Conservation (phyloP, 192 early-diverging fungal genomes). For the Gaertneriomyces semiglobifer region DNA sequence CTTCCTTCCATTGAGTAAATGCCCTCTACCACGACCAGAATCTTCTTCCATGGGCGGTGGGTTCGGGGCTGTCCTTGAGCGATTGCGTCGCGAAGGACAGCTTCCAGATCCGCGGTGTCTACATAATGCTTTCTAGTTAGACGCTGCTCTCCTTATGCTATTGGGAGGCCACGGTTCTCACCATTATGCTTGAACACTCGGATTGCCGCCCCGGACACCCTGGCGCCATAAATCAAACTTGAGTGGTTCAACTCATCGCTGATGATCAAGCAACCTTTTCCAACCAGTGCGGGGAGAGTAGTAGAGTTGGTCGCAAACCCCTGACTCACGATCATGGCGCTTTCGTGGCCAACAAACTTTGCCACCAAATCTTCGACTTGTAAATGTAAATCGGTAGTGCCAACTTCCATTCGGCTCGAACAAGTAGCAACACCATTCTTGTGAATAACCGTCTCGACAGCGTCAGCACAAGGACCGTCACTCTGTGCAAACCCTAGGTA, state of each 20-base stretch:
- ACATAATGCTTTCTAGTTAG: not conserved
- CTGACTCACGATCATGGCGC: conserved; percentile 86
- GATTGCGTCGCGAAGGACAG: conserved; percentile 79
- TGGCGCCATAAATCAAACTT: conserved; percentile 87
- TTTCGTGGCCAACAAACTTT: conserved; percentile 84
- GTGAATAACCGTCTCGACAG: conserved; percentile 74
- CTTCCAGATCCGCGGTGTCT: conserved; percentile 72
- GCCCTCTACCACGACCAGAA: conserved; percentile 92
- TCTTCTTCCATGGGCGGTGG: conserved; percentile 99
- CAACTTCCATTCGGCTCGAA: conserved; percentile 67
- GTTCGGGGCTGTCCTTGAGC: conserved; percentile 95
- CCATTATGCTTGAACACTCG: conserved; percentile 92
- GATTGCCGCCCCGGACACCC: conserved; percentile 86
- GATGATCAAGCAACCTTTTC: conserved; percentile 84
- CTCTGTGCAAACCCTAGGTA: conserved; percentile 96
- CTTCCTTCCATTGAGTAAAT: conserved; percentile 98
- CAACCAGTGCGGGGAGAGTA: conserved; percentile 82
- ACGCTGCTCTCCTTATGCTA: not conserved
- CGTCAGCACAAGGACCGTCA: conserved; percentile 90
- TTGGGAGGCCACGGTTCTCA: not conserved
- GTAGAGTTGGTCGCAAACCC: conserved; percentile 97
- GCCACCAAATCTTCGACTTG: conserved; percentile 87
- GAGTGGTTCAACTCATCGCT: conserved; percentile 95
- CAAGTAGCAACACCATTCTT: conserved; percentile 69
- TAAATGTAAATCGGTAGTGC: conserved; percentile 66